phyloP scores from a whole-genome alignment of 1,284 basidiomycete species.

The Sparassis latifolia region DNA sequence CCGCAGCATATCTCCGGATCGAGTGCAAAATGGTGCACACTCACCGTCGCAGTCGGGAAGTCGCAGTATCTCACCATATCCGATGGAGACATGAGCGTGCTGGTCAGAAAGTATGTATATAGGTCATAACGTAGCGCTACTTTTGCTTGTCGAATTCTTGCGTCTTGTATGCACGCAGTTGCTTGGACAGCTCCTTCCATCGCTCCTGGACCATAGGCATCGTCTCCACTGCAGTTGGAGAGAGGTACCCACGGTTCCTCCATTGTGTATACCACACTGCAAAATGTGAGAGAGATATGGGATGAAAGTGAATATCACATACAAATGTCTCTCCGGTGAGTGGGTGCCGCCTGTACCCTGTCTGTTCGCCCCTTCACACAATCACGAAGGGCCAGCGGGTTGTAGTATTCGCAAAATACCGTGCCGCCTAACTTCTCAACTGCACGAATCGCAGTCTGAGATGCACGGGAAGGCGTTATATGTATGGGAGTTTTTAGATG shows the following conservation, averaged over 20 bases:
- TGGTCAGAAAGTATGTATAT: background rate
- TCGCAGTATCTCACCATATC: constrained; percentile 21
- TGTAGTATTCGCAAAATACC: constrained; percentile 91
- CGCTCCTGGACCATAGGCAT: constrained; percentile 63
- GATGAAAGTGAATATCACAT: constrained; percentile 25
- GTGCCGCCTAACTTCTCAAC: constrained; percentile 81
- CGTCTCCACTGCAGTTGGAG: constrained; percentile 46
- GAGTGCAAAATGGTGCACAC: constrained; percentile 32
- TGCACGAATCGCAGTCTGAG: constrained; percentile 79
- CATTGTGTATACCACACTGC: constrained; percentile 74
- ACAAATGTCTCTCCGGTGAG: constrained; percentile 83
- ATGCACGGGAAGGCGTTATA: constrained; percentile 82
- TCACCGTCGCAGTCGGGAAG: constrained; percentile 16
- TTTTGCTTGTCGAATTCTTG: constrained; percentile 49
- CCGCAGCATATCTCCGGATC: constrained; percentile 55
- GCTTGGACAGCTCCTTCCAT: constrained; percentile 57
- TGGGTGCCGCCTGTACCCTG: constrained; percentile 69
- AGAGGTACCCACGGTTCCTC: constrained; percentile 69
- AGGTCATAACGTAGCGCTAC: constrained; percentile 27
- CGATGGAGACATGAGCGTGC: constrained; percentile 7
- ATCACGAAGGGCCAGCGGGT: constrained; percentile 76
- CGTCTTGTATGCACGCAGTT: constrained; percentile 54
- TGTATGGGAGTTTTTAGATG: constrained; percentile 72
- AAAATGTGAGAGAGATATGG: background rate
- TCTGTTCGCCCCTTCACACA: constrained; percentile 70